A percentile compares a stretch with the other conserved stretches of the same genome.
Evolutionary conservation across 352 stramenopile species (phyloP).

Genomic region (Salisapilia sapeloensis): DNA sequence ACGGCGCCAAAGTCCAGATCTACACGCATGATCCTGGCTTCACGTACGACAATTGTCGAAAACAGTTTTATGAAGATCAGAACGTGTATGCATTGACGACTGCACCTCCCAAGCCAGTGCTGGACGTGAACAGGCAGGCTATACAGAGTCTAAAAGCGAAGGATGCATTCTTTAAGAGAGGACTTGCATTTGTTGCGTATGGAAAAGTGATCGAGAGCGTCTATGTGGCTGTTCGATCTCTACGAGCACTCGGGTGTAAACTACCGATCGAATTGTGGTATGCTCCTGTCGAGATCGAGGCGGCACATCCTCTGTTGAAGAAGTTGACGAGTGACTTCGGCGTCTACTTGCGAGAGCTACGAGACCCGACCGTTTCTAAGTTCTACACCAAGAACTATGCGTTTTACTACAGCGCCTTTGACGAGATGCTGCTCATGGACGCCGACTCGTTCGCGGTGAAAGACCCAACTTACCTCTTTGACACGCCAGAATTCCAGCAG

Average conservation of each 20-base stretch:
- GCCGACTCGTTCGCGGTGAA: constrained; percentile 52
- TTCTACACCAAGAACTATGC: constrained; percentile 68
- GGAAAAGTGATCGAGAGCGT: constrained; percentile 15
- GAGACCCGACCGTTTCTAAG: constrained; percentile 18
- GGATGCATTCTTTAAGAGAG: constrained; percentile 10
- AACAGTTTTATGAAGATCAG: constrained; percentile 11
- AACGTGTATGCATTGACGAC: constrained; percentile 11
- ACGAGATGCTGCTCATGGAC: constrained; percentile 59
- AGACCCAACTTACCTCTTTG: constrained; percentile 55
- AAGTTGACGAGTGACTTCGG: constrained; percentile 14
- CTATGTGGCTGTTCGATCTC: constrained; percentile 21
- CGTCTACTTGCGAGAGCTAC: constrained; percentile 43
- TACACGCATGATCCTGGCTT: constrained; percentile 28
- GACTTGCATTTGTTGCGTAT: constrained; percentile 28
- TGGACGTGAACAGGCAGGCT: constrained; percentile 7
- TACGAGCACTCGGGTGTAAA: constrained; percentile 18
- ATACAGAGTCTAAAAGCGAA: constrained; percentile 7
- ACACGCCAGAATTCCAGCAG: constrained; percentile 16
- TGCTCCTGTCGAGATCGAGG: constrained; percentile 20
- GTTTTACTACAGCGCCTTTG: constrained; percentile 56
- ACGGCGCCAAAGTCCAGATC: constrained; percentile 11
- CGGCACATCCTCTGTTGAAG: constrained; percentile 20
- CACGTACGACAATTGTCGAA: constrained; percentile 9
- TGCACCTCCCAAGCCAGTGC: not conserved
- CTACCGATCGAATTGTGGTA: constrained; percentile 65